Evolutionary conservation across 345 rosid species (phyloP), one percentile per base, ranked within the genome.

Genomic region (Trapa bicornis): DNA sequence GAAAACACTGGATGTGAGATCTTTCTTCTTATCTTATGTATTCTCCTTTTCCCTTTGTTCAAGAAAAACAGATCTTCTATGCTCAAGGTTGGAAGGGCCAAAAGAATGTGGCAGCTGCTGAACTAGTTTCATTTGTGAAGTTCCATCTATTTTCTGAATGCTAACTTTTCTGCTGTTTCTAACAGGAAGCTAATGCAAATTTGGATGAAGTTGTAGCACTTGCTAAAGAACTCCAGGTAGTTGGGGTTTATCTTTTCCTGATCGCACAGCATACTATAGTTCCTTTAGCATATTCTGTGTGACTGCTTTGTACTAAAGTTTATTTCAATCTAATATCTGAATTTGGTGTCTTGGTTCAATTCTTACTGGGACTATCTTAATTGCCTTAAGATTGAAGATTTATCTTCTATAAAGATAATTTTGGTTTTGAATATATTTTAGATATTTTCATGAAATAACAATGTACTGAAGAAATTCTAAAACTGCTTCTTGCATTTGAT

Each of bases 121-220:
- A 22, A 22, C 6, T 1, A 32, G 35, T 57, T 22, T 5, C 3
- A 0, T 50, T 2, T 15, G 22, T 50, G 22, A 15, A 15, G 56
- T 50, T 50, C 56, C 22, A 7, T 45, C 11, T 50, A 50, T 50
- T 14, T 57, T 29, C 6, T 57, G 61, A 22, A 22, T 5, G 36
- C 9, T 5, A 57, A 57, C 2, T 57, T 5, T 1, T 29, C 61
- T 57, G 36, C 36, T 57, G 8, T 17, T 37, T 54, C 61, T 42
- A 56, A 72, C 70, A 93, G 98, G 99, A 94, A 88, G 47, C 82
- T 70, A 88, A 94, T 80, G 79, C 81, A 67, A 85, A 94, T 75
- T 83, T 94, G 81, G 97, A 94, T 81, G 96, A 91, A 76, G 89
- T 91, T 54, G 88, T 94, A 48, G 89, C 86, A 70, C 96, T 91